Percentiles rank a stretch among this genome's conserved stretches.
phyloP scores from a whole-genome alignment of 2,329 filamentous ascomycete species.

The Huntiella abstrusa region DNA sequence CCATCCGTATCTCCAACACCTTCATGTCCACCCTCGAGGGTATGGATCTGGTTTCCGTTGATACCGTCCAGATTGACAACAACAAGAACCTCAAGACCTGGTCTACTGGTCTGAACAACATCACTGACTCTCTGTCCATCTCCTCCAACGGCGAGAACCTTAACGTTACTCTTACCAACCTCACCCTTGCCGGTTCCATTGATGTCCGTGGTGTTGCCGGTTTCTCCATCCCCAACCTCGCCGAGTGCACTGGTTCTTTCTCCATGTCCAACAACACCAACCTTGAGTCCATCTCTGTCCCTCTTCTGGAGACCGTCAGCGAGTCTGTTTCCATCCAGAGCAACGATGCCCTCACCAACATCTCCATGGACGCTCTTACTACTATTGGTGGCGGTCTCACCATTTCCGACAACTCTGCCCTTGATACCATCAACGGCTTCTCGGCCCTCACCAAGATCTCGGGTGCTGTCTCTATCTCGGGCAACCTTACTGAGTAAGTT shows the following conservation, averaged over 20 bases:
- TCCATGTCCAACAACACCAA: conserved; percentile 63
- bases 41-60: conserved; percentile 59
- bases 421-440: conserved; percentile 48
- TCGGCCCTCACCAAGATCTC: conserved; percentile 46
- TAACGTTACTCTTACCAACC: conserved; percentile 54
- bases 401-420: conserved; percentile 75
- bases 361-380: conserved; percentile 52
- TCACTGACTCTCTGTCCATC: conserved; percentile 52
- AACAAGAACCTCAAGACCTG: conserved; percentile 64
- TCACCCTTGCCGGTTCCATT: conserved; percentile 36
- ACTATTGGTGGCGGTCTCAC: conserved; percentile 61
- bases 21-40: conserved; percentile 59
- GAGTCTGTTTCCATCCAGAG: conserved; percentile 42
- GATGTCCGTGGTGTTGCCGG: conserved; percentile 56
- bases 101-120: conserved; percentile 58
- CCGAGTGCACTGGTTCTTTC: conserved; percentile 56
- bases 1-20: conserved; percentile 69
- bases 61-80: conserved; percentile 69
- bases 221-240: conserved; percentile 55
- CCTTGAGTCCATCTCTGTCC: conserved; percentile 39
- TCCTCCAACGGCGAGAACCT: conserved; percentile 63
- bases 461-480: conserved; percentile 70
- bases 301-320: conserved; percentile 52
- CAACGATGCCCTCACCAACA: conserved; percentile 47
- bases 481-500: conserved; percentile 66